Percentiles rank a stretch among this genome's conserved stretches.
phyloP scores from a whole-genome alignment of 257 asterid genomes.

The Penstemon davidsonii region DNA sequence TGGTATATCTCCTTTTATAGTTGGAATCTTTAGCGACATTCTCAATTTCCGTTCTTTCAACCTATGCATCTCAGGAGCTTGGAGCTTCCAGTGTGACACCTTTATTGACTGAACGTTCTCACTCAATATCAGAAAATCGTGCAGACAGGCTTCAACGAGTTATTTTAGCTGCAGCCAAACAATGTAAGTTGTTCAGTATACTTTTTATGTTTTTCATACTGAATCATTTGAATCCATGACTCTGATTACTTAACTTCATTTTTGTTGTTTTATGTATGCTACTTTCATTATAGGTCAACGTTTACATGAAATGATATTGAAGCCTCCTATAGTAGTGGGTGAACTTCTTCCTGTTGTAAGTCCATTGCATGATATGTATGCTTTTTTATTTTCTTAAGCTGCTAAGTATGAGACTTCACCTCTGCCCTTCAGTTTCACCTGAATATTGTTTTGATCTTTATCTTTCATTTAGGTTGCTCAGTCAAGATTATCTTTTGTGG shows the following conservation, averaged over 20 bases:
- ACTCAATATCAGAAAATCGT: conserved; percentile 71
- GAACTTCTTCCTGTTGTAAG: conserved; percentile 68
- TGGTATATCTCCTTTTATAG: conserved; percentile 20
- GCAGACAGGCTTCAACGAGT: conserved; percentile 85
- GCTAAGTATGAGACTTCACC: neutral
- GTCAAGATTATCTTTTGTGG: conserved; percentile 71
- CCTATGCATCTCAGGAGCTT: conserved; percentile 59
- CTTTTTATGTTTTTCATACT: neutral
- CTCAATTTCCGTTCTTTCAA: conserved; percentile 7
- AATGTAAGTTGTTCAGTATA: conserved; percentile 44
- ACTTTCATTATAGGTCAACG: conserved; percentile 67
- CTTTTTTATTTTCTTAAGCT: neutral
- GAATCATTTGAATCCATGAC: conserved; percentile 15
- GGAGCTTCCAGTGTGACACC: conserved; percentile 94
- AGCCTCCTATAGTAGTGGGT: conserved; percentile 57
- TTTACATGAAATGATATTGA: conserved; percentile 80
- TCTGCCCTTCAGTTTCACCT: neutral
- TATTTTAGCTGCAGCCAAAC: conserved; percentile 84
- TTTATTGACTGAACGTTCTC: conserved; percentile 75
- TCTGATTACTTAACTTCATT: conserved; percentile 6
- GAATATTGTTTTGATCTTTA: conserved; percentile 13
- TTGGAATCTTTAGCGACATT: neutral
- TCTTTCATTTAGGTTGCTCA: conserved; percentile 52
- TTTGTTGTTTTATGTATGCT: conserved; percentile 10
- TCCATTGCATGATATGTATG: neutral